Conservation (phyloP, 192 early-diverging fungal genomes). For the Linnemannia exigua region DNA sequence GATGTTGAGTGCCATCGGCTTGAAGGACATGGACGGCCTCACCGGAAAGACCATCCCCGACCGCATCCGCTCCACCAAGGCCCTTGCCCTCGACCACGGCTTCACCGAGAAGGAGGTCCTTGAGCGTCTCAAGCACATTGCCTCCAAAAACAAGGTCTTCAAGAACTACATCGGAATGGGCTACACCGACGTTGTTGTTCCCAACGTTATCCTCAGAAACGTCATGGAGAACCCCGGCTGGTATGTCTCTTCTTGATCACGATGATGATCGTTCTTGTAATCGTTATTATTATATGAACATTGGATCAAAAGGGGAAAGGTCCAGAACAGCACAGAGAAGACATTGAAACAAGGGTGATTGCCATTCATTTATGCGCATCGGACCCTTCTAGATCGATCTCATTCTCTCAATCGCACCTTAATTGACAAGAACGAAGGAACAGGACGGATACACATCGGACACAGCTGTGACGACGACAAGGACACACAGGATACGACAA, state of each 20-base stretch:
- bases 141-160: slow-evolving; percentile 92
- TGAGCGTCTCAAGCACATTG: slow-evolving; percentile 85
- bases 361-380: background rate
- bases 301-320: slow-evolving; percentile 4
- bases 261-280: no score
- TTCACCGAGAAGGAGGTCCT: slow-evolving; percentile 92
- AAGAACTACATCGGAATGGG: slow-evolving; percentile 97
- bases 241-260: slow-evolving; percentile 70
- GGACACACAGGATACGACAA: no score
- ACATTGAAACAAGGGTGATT: background rate
- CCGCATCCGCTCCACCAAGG: slow-evolving; percentile 79
- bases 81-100: slow-evolving; percentile 81
- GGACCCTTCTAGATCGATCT: background rate
- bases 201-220: slow-evolving; percentile 96
- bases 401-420: background rate
- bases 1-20: slow-evolving; percentile 89
- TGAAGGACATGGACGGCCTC: slow-evolving; percentile 86
- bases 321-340: background rate
- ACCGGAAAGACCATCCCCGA: slow-evolving; percentile 87
- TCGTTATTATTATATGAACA: background rate
- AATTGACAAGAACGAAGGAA: background rate
- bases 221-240: slow-evolving; percentile 99
- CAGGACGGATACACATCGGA: background rate
- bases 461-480: no score
- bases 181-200: slow-evolving; percentile 92